Conservation (phyloP, 805 yeast species). For the Saturnispora saitoi region DNA sequence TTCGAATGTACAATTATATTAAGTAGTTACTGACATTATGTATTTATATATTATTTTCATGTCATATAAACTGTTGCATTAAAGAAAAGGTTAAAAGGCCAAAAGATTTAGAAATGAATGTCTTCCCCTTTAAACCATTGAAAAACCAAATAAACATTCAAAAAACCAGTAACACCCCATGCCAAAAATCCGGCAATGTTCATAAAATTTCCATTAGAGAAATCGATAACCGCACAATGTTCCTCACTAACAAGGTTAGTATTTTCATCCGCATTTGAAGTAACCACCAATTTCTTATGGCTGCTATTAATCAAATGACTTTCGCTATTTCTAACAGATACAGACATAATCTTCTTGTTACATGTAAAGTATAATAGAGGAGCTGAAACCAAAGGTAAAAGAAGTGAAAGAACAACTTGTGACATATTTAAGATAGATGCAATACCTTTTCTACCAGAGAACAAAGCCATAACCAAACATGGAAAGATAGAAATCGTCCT, state of each 20-base stretch:
- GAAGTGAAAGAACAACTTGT: constrained; percentile 74
- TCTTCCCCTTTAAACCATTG: constrained; percentile 30
- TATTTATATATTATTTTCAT: neutral
- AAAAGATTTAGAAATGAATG: constrained; percentile 22
- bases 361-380: constrained; percentile 82
- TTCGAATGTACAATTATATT: neutral
- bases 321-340: constrained; percentile 25
- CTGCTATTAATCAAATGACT: neutral
- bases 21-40: neutral
- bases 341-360: constrained; percentile 57
- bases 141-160: constrained; percentile 50
- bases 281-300: neutral
- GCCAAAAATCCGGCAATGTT: constrained; percentile 43
- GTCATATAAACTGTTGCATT: neutral
- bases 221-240: constrained; percentile 32
- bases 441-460: constrained; percentile 68
- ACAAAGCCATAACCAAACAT: constrained; percentile 60
- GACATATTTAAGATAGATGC: constrained; percentile 70
- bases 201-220: constrained; percentile 56
- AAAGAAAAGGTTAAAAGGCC: neutral
- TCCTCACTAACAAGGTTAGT: constrained; percentile 1
- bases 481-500: constrained; percentile 76
- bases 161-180: constrained; percentile 65
- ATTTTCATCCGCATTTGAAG: neutral
- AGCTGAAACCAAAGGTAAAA: constrained; percentile 77